Conservation (phyloP, 192 early-diverging fungal species). For the Umbelopsis ramanniana region DNA sequence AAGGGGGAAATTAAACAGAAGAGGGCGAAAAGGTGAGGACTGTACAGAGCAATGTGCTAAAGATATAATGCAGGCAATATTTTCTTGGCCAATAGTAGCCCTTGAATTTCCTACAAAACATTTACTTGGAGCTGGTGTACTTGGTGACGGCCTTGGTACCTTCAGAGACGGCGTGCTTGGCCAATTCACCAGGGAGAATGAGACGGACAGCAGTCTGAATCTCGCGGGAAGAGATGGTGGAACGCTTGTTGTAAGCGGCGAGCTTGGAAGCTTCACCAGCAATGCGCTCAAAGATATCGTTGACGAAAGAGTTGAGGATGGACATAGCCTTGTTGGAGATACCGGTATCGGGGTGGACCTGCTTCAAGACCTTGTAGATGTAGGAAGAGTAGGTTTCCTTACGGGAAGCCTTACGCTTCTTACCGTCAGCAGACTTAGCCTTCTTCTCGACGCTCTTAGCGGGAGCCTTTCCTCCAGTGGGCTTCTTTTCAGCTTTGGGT, state of each 20-base stretch:
- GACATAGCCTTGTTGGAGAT: constrained; percentile 99
- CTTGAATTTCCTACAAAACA: neutral
- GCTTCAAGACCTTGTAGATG: constrained; percentile 98
- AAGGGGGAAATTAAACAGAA: constrained; percentile 25
- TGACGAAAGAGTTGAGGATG: constrained; percentile 94
- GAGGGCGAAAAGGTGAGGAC: constrained; percentile 29
- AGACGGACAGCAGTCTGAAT: constrained; percentile 74
- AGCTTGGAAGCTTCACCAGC: constrained; percentile 74
- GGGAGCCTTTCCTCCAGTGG: constrained; percentile 55
- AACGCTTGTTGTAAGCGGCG: constrained; percentile 86
- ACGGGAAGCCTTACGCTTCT: constrained; percentile 70
- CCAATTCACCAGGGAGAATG: constrained; percentile 85
- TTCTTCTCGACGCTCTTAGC: constrained; percentile 48
- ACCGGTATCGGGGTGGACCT: constrained; percentile 96
- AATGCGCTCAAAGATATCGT: constrained; percentile 86
- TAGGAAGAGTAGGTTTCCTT: constrained; percentile 94
- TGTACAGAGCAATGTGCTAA: constrained; percentile 20
- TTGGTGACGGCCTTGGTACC: constrained; percentile 98
- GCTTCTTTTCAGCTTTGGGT: constrained; percentile 71
- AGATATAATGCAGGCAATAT: constrained; percentile 11
- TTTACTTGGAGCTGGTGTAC: constrained; percentile 84
- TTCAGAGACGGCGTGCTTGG: constrained; percentile 97
- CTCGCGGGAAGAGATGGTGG: constrained; percentile 88
- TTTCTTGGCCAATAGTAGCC: constrained; percentile 6
- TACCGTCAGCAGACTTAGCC: constrained; percentile 44